Base-by-base conservation (phyloP, 1,284 basidiomycete genomes). In the Psilocybe mexicana region DNA sequence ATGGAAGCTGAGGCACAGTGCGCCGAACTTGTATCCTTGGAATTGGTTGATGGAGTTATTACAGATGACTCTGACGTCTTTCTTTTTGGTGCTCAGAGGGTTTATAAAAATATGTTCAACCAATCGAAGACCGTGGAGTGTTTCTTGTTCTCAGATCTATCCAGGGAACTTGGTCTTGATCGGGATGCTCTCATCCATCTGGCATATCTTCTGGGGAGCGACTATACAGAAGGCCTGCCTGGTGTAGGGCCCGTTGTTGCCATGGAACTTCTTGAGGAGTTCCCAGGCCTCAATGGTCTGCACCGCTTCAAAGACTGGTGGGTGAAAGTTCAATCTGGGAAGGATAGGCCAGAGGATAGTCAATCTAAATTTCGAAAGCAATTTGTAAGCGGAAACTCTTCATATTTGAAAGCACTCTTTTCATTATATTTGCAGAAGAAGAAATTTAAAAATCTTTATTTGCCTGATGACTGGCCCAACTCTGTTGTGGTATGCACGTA, bases 1-100 rank as follows among this genome's bases (percentile, higher is more conserved):
- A 96, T 94, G 95, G 97, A 99, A 80, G 97, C 97, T 42, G 97
- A 99, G 75, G 97, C 97, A 0, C 97, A 99, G 73, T 99, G 97
- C 67, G 96, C 97, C 2, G 89, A 94, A 65, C 87, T 99, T 8
- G 88, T 94, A 3, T 78, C 84, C 11, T 81, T 96, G 6, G 85
- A 87, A 2, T 82, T 99, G 26, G 96, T 98, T 38, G 95, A 99
- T 66, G 97, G 97, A 0, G 92, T 99, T 63, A 99, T 99, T 72
- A 99, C 97, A 0, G 97, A 99, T 73, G 97, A 99, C 74, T 97
- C 94, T 14, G 97, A 99, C 69, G 95, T 99, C 36, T 99, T 99
- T 74, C 86, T 99, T 46, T 99, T 99, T 65, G 96, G 97, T 33
- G 96, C 93, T 14, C 79, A 84, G 59, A 87, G 94, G 28, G 93